These are phyloP conservation scores for Eucalyptus polyanthemos DNA, from an alignment of 345 rosid species.

Conservation along the genomic window DNA sequence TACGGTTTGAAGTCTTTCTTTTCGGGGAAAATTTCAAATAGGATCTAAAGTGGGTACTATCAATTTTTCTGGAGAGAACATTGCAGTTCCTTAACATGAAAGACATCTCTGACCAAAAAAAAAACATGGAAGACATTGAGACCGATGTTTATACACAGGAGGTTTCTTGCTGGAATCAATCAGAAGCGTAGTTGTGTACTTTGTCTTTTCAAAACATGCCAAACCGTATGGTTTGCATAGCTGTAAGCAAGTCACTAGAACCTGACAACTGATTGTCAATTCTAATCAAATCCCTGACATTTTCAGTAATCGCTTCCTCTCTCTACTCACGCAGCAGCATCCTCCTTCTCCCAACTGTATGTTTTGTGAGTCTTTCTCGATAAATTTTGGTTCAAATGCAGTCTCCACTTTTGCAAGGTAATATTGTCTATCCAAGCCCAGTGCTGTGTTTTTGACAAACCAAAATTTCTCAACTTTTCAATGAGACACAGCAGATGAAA, in stretches of 20 bases:
- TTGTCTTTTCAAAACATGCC: neutral
- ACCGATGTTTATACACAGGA: neutral
- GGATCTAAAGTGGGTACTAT: neutral
- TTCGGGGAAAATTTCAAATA: neutral
- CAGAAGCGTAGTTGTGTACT: neutral
- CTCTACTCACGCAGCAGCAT: neutral
- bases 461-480: neutral
- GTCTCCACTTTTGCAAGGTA: neutral
- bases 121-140: neutral
- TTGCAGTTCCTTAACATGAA: neutral
- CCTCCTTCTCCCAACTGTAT: neutral
- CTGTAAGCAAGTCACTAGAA: neutral
- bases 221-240: neutral
- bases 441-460: neutral
- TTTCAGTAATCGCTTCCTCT: neutral
- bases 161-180: neutral
- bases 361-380: neutral
- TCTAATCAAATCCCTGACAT: neutral
- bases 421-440: neutral
- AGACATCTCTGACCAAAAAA: neutral
- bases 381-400: neutral
- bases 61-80: neutral
- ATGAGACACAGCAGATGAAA: neutral
- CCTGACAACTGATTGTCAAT: neutral
- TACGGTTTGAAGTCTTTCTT: neutral